Conservation (phyloP, 371 early-diverging fungal genomes). For the Amoeboaphelidium protococcarum region DNA sequence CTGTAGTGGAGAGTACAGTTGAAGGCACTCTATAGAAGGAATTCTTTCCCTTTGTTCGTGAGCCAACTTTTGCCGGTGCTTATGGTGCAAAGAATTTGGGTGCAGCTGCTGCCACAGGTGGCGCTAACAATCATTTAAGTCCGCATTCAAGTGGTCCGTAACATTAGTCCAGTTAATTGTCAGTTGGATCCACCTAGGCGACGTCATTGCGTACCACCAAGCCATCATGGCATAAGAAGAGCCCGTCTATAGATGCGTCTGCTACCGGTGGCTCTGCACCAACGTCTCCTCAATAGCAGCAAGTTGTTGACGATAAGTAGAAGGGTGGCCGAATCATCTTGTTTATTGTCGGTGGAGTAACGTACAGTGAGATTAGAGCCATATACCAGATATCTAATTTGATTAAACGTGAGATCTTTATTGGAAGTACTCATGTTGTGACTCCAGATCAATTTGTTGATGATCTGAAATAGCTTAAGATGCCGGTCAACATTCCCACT, state of each 20-base stretch:
- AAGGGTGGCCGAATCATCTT: constrained; percentile 23
- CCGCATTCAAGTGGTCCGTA: no score
- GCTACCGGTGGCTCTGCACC: constrained; percentile 5
- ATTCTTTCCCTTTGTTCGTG: constrained; percentile 1
- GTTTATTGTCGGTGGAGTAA: constrained; percentile 74
- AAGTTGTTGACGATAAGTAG: constrained; percentile 10
- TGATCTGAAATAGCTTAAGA: not conserved
- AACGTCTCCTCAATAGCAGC: no score
- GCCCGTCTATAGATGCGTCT: not conserved
- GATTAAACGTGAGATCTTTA: constrained; percentile 41
- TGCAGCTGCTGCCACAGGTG: no score
- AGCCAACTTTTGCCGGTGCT: not conserved
- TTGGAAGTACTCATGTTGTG: constrained; percentile 20
- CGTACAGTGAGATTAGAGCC: constrained; percentile 65
- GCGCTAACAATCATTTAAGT: no score
- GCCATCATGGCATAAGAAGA: constrained; percentile 27
- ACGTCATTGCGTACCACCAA: constrained; percentile 15
- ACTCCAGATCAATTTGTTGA: not conserved
- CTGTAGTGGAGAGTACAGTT: constrained; percentile 15
- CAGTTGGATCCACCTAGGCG: no score
- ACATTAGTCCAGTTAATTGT: no score
- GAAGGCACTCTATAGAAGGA: not conserved
- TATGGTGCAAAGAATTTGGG: no score
- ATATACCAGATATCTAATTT: constrained; percentile 48
- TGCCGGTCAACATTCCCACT: not conserved